Conservation (phyloP, 441 rosid species). For the Hura crepitans region DNA sequence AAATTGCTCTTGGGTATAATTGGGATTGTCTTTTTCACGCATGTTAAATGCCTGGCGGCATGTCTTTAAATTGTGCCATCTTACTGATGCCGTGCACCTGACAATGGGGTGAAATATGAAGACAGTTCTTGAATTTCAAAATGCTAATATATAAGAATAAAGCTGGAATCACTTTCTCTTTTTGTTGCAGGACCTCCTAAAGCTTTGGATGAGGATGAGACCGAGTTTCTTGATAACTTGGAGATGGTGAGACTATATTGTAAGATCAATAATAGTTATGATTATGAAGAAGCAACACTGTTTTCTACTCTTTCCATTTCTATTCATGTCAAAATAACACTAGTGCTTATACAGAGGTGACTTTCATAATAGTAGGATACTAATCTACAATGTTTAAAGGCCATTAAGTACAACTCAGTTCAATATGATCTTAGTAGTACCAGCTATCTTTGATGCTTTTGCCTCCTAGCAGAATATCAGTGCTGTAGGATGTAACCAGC, state of each 20-base stretch:
- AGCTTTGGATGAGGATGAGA: conserved; percentile 93
- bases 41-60: neutral
- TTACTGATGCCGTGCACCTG: neutral
- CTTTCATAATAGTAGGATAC: neutral
- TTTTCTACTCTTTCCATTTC: neutral
- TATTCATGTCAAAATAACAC: neutral
- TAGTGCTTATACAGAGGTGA: neutral
- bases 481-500: neutral
- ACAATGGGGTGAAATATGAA: neutral
- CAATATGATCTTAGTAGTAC: neutral
- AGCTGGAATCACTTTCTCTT: conserved; percentile 9
- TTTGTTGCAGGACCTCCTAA: conserved; percentile 73
- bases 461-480: neutral
- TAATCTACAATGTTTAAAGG: neutral
- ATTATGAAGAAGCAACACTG: conserved; percentile 8
- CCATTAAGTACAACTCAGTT: neutral
- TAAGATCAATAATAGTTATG: conserved; percentile 1
- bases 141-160: neutral
- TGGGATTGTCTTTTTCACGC: neutral
- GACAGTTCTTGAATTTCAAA: conserved; percentile 2
- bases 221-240: conserved; percentile 80
- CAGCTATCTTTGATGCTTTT: neutral
- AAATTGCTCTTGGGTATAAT: neutral
- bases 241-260: conserved; percentile 56
- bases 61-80: neutral